A percentile compares a stretch with the other conserved stretches of the same genome.
These are phyloP conservation scores for Coix lacrymajobi DNA, from an alignment of 176 grass and related monocot species.

Conservation along the genomic window DNA sequence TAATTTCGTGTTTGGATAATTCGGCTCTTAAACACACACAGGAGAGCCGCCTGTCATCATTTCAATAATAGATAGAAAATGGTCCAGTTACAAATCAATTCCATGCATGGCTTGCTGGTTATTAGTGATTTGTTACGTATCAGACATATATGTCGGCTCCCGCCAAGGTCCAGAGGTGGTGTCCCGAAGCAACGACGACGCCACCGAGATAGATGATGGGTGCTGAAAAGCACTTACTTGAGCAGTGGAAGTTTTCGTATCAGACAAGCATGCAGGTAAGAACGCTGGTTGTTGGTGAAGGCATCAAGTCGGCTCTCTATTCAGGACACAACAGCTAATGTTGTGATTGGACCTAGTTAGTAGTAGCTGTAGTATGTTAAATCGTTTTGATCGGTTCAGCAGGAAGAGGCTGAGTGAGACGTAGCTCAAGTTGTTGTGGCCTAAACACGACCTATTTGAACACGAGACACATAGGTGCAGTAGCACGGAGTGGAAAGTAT, in stretches of 20 bases:
- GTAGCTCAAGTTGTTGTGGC: neutral
- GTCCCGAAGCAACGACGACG: neutral
- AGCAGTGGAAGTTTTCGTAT: neutral
- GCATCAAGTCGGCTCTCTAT: neutral
- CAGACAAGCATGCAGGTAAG: neutral
- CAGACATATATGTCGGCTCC: too few species aligned
- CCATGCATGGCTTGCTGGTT: neutral
- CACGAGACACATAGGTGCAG: neutral
- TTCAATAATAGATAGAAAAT: neutral
- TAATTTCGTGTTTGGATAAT: neutral
- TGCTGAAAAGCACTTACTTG: neutral
- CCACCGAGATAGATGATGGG: too few species aligned
- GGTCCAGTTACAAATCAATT: neutral
- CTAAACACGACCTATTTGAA: constrained; percentile 3
- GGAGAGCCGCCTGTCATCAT: too few species aligned
- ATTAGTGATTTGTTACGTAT: neutral
- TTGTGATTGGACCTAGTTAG: neutral
- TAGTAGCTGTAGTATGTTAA: neutral
- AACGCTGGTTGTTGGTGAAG: neutral
- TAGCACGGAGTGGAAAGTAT: neutral
- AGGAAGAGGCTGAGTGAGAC: neutral
- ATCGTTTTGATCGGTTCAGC: constrained; percentile 26
- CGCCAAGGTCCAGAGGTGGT: neutral
- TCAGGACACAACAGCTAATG: neutral
- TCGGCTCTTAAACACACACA: too few species aligned